These are phyloP conservation scores for Aotearoamyces nothofagi DNA, from an alignment of 2,329 filamentous ascomycete genomes.

Conservation along the genomic window DNA sequence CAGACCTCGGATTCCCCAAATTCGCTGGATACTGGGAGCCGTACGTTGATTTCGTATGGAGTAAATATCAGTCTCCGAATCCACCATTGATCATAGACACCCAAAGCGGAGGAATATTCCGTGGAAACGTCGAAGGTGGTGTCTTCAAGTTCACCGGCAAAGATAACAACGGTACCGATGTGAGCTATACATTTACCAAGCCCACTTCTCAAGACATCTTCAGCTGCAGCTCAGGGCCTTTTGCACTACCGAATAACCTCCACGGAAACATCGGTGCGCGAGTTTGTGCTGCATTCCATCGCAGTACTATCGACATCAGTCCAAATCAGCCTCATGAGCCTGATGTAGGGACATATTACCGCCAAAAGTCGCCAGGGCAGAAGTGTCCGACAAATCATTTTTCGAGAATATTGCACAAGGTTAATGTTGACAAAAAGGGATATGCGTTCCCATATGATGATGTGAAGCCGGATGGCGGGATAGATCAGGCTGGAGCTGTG, in stretches of 20 bases:
- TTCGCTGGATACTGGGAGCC: conserved; percentile 26
- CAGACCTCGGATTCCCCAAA: no score
- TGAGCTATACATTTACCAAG: no score
- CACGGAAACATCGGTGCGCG: conserved; percentile 1
- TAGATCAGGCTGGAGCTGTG: conserved; percentile 47
- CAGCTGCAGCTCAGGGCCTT: conserved; percentile 48
- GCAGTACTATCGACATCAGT: not conserved
- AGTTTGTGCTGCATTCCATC: not conserved
- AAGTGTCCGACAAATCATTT: conserved; percentile 66
- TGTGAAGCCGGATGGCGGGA: conserved; percentile 36
- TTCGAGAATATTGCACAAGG: conserved; percentile 45
- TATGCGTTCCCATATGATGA: conserved; percentile 64
- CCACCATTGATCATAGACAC: conserved; percentile 42
- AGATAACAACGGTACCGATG: no score
- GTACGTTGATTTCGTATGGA: conserved; percentile 28
- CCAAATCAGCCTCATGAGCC: not conserved
- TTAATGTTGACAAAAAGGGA: conserved; percentile 41
- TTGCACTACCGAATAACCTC: conserved; percentile 22
- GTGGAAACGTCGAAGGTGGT: conserved; percentile 33
- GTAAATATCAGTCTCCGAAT: conserved; percentile 18
- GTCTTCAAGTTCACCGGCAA: conserved; percentile 30
- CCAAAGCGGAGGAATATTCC: conserved; percentile 30
- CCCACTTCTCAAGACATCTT: conserved; percentile 50
- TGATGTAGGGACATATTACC: conserved; percentile 27
- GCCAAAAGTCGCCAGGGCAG: conserved; percentile 24